phyloP scores from a whole-genome alignment of 768 basidiomycete species.

The Leccinum disarticulatum region DNA sequence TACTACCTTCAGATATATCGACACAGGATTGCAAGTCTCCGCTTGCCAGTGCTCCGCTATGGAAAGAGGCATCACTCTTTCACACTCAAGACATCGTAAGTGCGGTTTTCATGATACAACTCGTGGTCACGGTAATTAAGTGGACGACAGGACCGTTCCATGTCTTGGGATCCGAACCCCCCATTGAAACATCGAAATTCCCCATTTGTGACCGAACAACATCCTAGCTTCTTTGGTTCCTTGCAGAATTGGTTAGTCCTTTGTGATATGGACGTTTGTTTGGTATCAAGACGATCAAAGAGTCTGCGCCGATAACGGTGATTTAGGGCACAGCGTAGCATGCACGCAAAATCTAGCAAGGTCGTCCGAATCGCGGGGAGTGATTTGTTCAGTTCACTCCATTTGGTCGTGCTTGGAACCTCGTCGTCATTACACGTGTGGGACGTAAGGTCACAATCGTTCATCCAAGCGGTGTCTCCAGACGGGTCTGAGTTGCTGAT shows the following conservation, averaged over 20 bases:
- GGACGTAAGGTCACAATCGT: conserved; percentile 55
- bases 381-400: conserved; percentile 54
- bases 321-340: conserved; percentile 48
- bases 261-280: neutral
- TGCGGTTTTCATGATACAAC: neutral
- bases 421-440: conserved; percentile 69
- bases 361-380: conserved; percentile 45
- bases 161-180: conserved; percentile 63
- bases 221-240: conserved; percentile 48
- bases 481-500: conserved; percentile 43
- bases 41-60: conserved; percentile 5
- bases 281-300: neutral
- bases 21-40: neutral
- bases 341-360: conserved; percentile 38
- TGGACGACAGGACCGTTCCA: conserved; percentile 41
- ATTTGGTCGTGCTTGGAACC: conserved; percentile 59
- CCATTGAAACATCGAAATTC: conserved; percentile 38
- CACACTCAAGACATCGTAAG: conserved; percentile 17
- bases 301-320: conserved; percentile 4
- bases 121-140: conserved; percentile 3
- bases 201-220: conserved; percentile 72
- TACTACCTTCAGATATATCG: neutral
- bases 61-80: conserved; percentile 19
- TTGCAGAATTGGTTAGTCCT: conserved; percentile 58
- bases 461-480: conserved; percentile 45